Base-by-base conservation (phyloP, 371 early-diverging fungal species). In the Syncephalastrum contaminatum region DNA sequence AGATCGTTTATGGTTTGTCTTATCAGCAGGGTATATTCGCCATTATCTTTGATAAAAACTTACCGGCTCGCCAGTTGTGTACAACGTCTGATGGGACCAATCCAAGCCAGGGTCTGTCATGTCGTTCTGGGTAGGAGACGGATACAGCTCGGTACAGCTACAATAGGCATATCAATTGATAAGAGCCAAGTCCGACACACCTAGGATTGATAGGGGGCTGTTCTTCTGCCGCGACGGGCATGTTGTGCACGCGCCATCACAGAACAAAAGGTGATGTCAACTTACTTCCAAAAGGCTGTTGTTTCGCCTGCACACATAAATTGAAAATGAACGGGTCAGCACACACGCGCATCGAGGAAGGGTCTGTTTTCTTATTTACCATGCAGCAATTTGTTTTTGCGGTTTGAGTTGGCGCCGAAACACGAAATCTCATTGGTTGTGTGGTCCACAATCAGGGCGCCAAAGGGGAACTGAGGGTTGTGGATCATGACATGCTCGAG, bases 11-110 rank as follows among this genome's bases (percentile, higher is more conserved):
- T 30, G 45, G 21, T 18, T 46, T 12, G n/a, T 4, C 36, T 27
- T 43, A 25, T 58, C 20, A 58, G 36, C 20, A 27, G 8, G 30
- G 50, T 65, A 45, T 43, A 44, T 56, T 24, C 15, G 15, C 39
- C 36, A 30, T 43, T 46, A 20, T 40, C 45, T 13, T 2, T n/a
- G 48, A 49, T 48, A 51, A 30, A 40, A 10, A 54, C 59, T 54
- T 58, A 71, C 71, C 19, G 72, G 72, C 18, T 68, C 69, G 16
- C 69, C 72, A 50, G 68, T 72, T 10, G 69, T 72, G 47, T 72
- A 72, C 8, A 72, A 49, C 16, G 69, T 69, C 43, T 72, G 72
- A 12, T 69, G 48, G 15, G 66, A 58, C 66, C 69, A 72, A 48
- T 69, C 49, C 16, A 72, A 40, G 14, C 69, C 72, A 19, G 72